phyloP scores from a whole-genome alignment of 1,284 basidiomycete genomes.

The Malassezia restricta region DNA sequence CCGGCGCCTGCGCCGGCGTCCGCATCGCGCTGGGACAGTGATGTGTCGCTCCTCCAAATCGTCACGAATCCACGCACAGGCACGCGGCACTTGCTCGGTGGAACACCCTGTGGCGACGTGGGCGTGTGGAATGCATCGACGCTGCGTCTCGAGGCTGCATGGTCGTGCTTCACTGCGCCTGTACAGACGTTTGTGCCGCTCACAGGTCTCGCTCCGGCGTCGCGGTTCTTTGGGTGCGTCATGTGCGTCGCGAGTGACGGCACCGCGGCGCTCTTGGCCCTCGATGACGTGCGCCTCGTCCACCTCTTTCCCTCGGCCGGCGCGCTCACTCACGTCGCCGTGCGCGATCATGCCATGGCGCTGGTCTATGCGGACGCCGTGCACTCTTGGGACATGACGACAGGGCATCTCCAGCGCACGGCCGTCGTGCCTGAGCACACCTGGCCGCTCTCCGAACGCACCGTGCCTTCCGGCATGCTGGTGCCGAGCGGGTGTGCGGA shows the following conservation, averaged over 20 bases:
- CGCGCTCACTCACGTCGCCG: conserved; percentile 54
- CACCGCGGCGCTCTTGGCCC: conserved; percentile 62
- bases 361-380: conserved; percentile 53
- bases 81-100: conserved; percentile 11
- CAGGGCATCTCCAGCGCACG: too few relatives aligned
- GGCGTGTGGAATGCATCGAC: conserved; percentile 55
- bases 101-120: conserved; percentile 23
- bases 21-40: conserved; percentile 1
- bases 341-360: conserved; percentile 61
- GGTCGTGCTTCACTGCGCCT: conserved; percentile 59
- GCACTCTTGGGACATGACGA: too few relatives aligned
- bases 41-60: conserved; percentile 6
- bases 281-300: conserved; percentile 59
- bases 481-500: conserved; percentile 22
- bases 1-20: background rate
- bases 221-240: conserved; percentile 58
- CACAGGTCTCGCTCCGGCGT: conserved; percentile 50
- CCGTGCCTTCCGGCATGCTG: conserved; percentile 18
- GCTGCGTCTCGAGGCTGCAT: conserved; percentile 56
- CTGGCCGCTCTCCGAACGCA: too few relatives aligned
- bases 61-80: conserved; percentile 16
- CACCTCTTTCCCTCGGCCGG: conserved; percentile 64
- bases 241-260: conserved; percentile 67
- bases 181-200: conserved; percentile 56
- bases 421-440: too few relatives aligned